These are phyloP conservation scores for Magnolia sinica DNA, from an alignment of 164 flowering plant genomes.

Conservation along the genomic window DNA sequence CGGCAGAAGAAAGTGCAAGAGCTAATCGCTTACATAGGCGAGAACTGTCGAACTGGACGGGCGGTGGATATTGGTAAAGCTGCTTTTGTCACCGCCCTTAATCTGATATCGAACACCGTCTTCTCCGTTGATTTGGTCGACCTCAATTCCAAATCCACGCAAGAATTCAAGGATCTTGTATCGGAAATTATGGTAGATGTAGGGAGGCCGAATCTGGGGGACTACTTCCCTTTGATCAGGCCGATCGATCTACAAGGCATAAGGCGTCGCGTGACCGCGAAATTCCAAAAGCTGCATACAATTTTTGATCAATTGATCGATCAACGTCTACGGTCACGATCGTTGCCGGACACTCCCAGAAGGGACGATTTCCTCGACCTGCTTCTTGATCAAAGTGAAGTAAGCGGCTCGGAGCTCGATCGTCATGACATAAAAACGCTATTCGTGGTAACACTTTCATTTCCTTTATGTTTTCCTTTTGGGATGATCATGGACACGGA, in stretches of 20 bases:
- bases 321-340: not conserved
- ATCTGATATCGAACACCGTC: conserved; percentile 4
- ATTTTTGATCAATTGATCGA: not conserved
- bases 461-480: not conserved
- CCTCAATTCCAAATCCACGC: not conserved
- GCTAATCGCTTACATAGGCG: conserved; percentile 9
- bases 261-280: not conserved
- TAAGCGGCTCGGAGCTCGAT: not conserved
- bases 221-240: conserved; percentile 8
- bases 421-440: not conserved
- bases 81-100: not conserved
- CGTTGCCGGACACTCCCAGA: not conserved
- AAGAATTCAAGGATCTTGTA: conserved; percentile 5
- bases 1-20: conserved; percentile 20
- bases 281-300: not conserved
- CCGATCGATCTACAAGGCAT: conserved; percentile 5
- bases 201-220: conserved; percentile 4
- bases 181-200: not conserved
- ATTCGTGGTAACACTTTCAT: not conserved
- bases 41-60: not conserved
- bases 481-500: not conserved
- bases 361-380: conserved; percentile 7
- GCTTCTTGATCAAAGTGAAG: conserved; percentile 3
- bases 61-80: not conserved
- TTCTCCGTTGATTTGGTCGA: conserved; percentile 10